These are phyloP conservation scores for Amoeboaphelidium occidentale DNA, from an alignment of 371 early-diverging fungal species.

Conservation along the genomic window DNA sequence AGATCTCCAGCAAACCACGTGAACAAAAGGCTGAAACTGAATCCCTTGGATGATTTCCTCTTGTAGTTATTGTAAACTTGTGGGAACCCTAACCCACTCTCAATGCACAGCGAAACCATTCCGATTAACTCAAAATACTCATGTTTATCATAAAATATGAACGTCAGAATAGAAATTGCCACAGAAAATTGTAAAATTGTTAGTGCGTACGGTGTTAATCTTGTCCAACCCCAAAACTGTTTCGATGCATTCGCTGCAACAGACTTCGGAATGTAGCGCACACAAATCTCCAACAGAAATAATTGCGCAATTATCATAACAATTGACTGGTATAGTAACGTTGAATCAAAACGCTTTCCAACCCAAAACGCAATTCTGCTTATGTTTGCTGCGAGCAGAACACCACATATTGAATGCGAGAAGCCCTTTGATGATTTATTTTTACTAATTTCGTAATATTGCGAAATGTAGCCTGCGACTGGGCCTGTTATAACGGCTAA, in stretches of 20 bases:
- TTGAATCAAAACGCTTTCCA: slow-evolving; percentile 22
- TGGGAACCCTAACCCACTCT: background rate
- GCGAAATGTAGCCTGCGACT: background rate
- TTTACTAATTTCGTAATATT: background rate
- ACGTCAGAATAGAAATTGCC: no score
- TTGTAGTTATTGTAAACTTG: background rate
- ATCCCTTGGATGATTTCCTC: background rate
- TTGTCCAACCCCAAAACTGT: no score
- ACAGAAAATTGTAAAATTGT: no score
- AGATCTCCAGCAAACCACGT: slow-evolving; percentile 18
- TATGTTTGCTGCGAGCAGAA: background rate
- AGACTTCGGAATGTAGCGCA: background rate
- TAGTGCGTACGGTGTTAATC: no score
- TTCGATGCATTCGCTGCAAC: no score
- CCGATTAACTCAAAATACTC: background rate
- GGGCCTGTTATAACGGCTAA: background rate
- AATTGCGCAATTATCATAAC: slow-evolving; percentile 29
- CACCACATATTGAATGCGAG: background rate
- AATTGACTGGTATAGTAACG: slow-evolving; percentile 28
- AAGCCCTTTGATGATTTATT: background rate
- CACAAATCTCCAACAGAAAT: slow-evolving; percentile 20
- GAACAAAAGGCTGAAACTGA: background rate
- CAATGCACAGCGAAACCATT: background rate
- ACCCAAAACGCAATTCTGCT: background rate
- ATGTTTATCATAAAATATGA: background rate